Evolutionary conservation across 139 green algal species (phyloP), one percentile per base, ranked within the genome.

Genomic region (Micromonas commoda): DNA sequence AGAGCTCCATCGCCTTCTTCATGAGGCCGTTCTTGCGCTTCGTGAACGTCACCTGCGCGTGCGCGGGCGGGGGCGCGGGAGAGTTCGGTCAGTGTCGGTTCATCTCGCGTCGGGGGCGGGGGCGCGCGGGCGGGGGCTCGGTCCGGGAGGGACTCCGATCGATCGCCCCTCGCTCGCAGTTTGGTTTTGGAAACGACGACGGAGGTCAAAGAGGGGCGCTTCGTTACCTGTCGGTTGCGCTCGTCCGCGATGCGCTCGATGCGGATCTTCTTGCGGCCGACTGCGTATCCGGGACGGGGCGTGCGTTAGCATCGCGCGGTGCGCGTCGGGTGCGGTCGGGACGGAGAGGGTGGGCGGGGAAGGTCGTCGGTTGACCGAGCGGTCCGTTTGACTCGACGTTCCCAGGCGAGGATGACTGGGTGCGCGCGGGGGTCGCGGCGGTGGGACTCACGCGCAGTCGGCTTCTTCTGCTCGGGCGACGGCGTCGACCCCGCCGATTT

Each of bases 1-100:
- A 89, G 35, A 96, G 83, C 81, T 96, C 91, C 90, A 93, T 94
- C 0, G 91, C 91, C 34, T 91, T 90, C 52, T 88, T 88, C 81
- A 95, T 87, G 3, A 96, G 82, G 1, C 84, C 86, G 61, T 92
- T 92, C 82, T 96, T 96, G 21, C 90, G 86, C 34, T 87, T 86
- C 20, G 79, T 81, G 69, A 86, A 90, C 29, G 85, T 82, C 3
- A 82, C 82, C 82, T 87, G 81, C 34, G 6, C 73, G 24, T 34
- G 21, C 21, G 51, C 53, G 57, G 39, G 66, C 4, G 21, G 24
- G 35, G 26, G 4, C 3, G 21, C 5, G 29, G 21, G 28, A 16
- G 29, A 6, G 51, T 5, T 13, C 9, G 6, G 26, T 53, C 28
- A 73, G 28, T 5, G 66, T 45, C 71, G 23, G 35, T 6, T 6